Evolutionary conservation across 805 yeast genomes (phyloP).

Genomic region (Metschnikowia gelsemii): DNA sequence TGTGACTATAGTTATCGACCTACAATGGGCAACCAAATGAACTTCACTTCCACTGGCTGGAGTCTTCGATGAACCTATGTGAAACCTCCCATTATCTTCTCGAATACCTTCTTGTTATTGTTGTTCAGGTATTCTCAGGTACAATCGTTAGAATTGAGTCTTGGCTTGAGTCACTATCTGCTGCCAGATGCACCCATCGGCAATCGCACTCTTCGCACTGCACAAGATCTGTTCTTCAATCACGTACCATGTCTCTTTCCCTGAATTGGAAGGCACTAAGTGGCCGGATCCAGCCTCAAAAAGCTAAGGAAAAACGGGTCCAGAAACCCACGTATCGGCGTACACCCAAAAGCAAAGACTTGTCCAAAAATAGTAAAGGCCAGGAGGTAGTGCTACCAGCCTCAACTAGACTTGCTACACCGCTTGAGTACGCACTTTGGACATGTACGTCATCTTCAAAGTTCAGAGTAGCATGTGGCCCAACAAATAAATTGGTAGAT

Average conservation of each 20-base stretch:
- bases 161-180: not conserved
- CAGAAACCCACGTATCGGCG: not conserved
- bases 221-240: constrained; percentile 1
- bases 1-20: too few relatives aligned
- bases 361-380: not conserved
- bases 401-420: constrained; percentile 6
- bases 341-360: constrained; percentile 3
- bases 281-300: constrained; percentile 10
- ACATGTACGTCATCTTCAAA: constrained; percentile 3
- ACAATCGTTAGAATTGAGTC: too few relatives aligned
- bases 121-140: too few relatives aligned
- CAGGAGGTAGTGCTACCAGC: not conserved
- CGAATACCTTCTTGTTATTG: too few relatives aligned
- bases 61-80: not conserved
- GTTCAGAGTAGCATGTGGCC: not conserved
- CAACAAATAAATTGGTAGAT: not conserved
- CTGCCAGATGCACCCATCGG: constrained; percentile 1
- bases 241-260: constrained; percentile 17
- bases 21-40: too few relatives aligned
- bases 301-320: not conserved
- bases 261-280: constrained; percentile 26
- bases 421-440: constrained; percentile 17
- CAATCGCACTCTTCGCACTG: constrained; percentile 7
- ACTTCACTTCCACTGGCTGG: too few relatives aligned
- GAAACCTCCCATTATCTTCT: not conserved